A percentile compares a stretch with the other conserved stretches of the same genome.
Evolutionary conservation across 163 green algal genomes (phyloP).

Genomic region (Coccomyxa subellipsoidea): DNA sequence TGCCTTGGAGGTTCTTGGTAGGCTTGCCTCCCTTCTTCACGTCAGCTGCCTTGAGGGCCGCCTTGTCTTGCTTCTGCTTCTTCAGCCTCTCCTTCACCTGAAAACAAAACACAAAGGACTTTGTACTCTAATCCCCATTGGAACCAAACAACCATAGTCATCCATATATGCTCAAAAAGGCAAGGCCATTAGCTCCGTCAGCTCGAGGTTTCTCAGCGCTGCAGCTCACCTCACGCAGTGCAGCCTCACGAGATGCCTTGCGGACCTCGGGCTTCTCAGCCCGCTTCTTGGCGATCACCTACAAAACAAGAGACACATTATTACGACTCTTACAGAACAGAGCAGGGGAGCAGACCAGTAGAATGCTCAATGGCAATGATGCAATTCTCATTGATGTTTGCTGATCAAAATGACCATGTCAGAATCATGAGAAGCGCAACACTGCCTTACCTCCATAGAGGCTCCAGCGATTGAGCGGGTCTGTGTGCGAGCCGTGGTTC

Average conservation of each 20-base stretch:
- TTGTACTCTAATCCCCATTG: too few species aligned
- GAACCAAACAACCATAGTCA: too few species aligned
- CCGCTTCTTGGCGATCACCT: conserved; percentile 91
- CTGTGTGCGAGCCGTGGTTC: conserved; percentile 55
- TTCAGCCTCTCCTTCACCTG: conserved; percentile 73
- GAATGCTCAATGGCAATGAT: too few species aligned
- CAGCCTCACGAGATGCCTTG: conserved; percentile 87
- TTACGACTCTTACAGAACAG: background rate
- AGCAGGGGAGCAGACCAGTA: background rate
- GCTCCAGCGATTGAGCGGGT: conserved; percentile 79
- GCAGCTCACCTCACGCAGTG: conserved; percentile 69
- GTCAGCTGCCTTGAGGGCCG: conserved; percentile 27
- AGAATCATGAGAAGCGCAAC: too few species aligned
- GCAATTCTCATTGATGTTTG: too few species aligned
- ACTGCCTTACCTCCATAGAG: conserved; percentile 70
- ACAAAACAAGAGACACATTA: background rate
- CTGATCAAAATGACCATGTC: too few species aligned
- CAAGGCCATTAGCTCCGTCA: too few species aligned
- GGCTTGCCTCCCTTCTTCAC: conserved; percentile 48
- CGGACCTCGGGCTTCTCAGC: conserved; percentile 94
- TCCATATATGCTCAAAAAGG: too few species aligned
- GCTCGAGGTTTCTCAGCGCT: too few species aligned
- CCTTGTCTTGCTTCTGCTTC: conserved; percentile 62
- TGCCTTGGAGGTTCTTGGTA: conserved; percentile 39
- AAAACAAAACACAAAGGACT: background rate